A percentile compares a stretch with the other conserved stretches of the same genome.
Conservation (phyloP, 1,284 basidiomycete genomes). For the Wolfiporia cocos region DNA sequence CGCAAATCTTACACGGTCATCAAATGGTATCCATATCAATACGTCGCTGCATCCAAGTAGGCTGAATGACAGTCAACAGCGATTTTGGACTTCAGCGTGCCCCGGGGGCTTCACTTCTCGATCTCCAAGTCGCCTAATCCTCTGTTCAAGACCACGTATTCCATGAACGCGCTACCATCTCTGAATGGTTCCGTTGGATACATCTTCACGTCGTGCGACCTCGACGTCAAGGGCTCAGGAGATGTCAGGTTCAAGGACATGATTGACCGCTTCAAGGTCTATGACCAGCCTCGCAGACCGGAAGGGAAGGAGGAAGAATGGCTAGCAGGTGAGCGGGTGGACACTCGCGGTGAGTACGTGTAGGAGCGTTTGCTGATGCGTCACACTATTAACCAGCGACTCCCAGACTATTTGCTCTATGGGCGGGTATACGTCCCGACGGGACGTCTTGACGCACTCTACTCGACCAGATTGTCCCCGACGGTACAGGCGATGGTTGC, state of each 20-base stretch:
- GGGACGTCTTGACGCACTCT: constrained; percentile 84
- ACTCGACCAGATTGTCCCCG: constrained; percentile 74
- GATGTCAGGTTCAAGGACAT: constrained; percentile 85
- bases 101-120: constrained; percentile 72
- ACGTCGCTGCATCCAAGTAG: constrained; percentile 6
- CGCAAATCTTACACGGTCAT: constrained; percentile 84
- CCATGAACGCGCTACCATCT: constrained; percentile 87
- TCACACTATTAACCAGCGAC: constrained; percentile 12
- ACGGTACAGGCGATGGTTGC: constrained; percentile 67
- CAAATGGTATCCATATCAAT: constrained; percentile 46
- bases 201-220: constrained; percentile 82
- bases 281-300: constrained; percentile 71
- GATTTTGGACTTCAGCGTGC: constrained; percentile 81
- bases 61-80: constrained; percentile 36
- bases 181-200: constrained; percentile 92
- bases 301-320: constrained; percentile 74
- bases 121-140: constrained; percentile 88
- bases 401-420: constrained; percentile 83
- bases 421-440: constrained; percentile 90
- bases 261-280: constrained; percentile 80
- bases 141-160: constrained; percentile 87
- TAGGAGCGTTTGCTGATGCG: neutral
- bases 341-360: constrained; percentile 62
- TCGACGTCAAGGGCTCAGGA: constrained; percentile 66
- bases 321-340: constrained; percentile 70